Conservation (phyloP, 306 rosid genomes). For the Fragaria nilgerrensis region DNA sequence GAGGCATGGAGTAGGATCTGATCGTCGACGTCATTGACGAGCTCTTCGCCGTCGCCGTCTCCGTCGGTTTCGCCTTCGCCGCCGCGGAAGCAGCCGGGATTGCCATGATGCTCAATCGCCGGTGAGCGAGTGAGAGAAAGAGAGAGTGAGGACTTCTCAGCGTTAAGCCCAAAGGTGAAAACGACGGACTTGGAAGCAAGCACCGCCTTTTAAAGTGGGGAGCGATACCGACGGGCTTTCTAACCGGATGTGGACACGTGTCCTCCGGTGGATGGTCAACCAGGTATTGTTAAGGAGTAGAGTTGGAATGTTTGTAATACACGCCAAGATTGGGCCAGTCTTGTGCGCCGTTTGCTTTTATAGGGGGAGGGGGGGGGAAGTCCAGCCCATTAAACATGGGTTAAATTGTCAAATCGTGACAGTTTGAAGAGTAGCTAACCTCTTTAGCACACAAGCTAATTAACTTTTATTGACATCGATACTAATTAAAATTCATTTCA, state of each 20-base stretch:
- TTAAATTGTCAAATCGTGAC: too few species aligned
- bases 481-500: too few species aligned
- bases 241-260: background rate
- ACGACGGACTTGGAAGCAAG: background rate
- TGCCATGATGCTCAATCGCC: conserved; percentile 35
- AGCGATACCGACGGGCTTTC: background rate
- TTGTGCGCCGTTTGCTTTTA: background rate
- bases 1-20: conserved; percentile 70
- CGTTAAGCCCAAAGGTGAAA: conserved; percentile 7
- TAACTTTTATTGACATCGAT: too few species aligned
- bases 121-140: background rate
- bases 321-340: background rate
- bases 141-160: background rate
- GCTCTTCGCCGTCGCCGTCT: conserved; percentile 12
- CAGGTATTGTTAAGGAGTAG: background rate
- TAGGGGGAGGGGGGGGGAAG: background rate
- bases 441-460: too few species aligned
- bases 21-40: conserved; percentile 46
- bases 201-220: background rate
- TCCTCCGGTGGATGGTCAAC: background rate
- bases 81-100: conserved; percentile 28
- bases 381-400: background rate
- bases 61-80: conserved; percentile 2
- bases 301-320: conserved; percentile 14
- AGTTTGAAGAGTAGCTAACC: too few species aligned